Conservation (phyloP, 805 yeast genomes). For the Candida pini region DNA sequence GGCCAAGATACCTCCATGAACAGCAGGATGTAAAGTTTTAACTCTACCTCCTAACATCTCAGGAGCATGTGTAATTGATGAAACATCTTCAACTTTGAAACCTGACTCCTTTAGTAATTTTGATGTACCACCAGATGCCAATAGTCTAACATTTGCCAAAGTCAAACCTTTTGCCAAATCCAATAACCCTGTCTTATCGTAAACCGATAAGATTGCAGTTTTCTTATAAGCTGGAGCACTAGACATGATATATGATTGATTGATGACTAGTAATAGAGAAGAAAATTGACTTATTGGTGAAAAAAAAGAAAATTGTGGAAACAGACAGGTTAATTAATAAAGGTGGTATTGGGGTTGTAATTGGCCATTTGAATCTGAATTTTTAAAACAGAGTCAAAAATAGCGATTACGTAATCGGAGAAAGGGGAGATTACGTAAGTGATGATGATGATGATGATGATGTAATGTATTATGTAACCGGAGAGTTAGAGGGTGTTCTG, state of each 20-base stretch:
- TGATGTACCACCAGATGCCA: constrained; percentile 98
- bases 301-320: neutral
- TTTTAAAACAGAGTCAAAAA: too few relatives aligned
- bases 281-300: neutral
- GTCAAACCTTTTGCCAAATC: constrained; percentile 95
- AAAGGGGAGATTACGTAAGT: too few relatives aligned
- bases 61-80: constrained; percentile 94
- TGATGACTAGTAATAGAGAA: neutral
- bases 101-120: constrained; percentile 93
- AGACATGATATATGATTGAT: neutral
- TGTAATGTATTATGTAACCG: too few relatives aligned
- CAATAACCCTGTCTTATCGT: constrained; percentile 93
- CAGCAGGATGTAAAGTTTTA: constrained; percentile 97
- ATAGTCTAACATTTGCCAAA: constrained; percentile 80
- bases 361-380: too few relatives aligned
- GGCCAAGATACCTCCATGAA: constrained; percentile 96
- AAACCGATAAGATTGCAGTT: constrained; percentile 94
- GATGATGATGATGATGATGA: too few relatives aligned
- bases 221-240: constrained; percentile 30
- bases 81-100: constrained; percentile 94
- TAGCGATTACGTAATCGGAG: too few relatives aligned
- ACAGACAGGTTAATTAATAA: too few relatives aligned
- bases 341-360: too few relatives aligned
- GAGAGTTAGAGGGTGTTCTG: too few relatives aligned
- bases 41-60: constrained; percentile 99